Conservation (phyloP, 345 rosid species). For the Eucalyptus dawsonii region DNA sequence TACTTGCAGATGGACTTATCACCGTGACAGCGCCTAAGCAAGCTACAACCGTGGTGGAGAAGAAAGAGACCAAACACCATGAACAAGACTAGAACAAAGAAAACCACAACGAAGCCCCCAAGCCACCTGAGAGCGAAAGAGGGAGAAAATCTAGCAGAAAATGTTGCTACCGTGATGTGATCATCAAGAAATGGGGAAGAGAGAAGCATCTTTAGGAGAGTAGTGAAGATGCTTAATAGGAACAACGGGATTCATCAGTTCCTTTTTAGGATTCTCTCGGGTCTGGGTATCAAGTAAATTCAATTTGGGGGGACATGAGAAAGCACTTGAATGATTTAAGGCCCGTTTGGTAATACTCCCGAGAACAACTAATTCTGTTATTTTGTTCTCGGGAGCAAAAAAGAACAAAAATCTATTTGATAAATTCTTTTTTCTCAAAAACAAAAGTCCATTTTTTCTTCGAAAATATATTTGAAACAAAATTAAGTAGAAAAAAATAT, state of each 20-base stretch:
- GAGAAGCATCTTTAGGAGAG: background rate
- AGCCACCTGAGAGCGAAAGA: background rate
- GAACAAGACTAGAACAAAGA: background rate
- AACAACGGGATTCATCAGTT: slow-evolving; percentile 12
- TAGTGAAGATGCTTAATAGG: background rate
- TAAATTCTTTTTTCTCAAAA: too few relatives aligned
- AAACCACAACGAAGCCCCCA: background rate
- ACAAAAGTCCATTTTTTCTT: too few relatives aligned
- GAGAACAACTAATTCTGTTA: too few relatives aligned
- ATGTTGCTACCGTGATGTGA: background rate
- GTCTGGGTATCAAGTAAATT: slow-evolving; percentile 3
- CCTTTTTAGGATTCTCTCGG: slow-evolving; percentile 26
- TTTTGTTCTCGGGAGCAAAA: background rate
- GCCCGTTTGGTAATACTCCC: too few relatives aligned
- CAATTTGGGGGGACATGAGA: background rate
- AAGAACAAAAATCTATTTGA: too few relatives aligned
- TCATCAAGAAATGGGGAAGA: background rate
- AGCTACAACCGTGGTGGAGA: background rate
- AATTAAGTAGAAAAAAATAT: too few relatives aligned
- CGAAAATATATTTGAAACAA: background rate
- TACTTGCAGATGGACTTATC: slow-evolving; percentile 17
- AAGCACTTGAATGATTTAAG: background rate
- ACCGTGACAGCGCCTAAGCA: slow-evolving; percentile 23
- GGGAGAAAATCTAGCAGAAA: background rate
- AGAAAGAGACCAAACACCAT: background rate